Evolutionary conservation across 305 asterid genomes (phyloP), one percentile per base, ranked within the genome.

Genomic region (Fraxinus albicans): DNA sequence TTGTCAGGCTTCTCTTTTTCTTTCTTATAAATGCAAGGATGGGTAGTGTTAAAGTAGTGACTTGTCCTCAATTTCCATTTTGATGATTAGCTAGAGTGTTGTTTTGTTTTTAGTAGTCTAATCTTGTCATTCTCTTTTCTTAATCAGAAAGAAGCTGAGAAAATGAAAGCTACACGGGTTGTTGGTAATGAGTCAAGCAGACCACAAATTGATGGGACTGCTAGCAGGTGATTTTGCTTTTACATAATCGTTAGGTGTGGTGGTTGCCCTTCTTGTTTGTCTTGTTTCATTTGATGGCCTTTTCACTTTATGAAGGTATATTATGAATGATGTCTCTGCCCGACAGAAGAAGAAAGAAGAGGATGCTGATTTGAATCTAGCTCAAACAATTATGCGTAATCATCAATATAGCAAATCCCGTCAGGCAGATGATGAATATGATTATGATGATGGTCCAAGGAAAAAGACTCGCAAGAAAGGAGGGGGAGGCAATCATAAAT

Each of bases 361-460:
- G 77, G 98, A 96, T 90, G 90, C 87, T 19, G 98, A 96, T 82
- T 55, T 91, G 88, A 93, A 93, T 91, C 90, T 96, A 69, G 98
- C 99, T 84, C 89, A 90, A 82, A 91, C 81, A 69, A 96, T 96
- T 80, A 79, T 84, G 87, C 90, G 88, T 21, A 93, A 93, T 84
- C 90, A 93, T 80, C 86, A 91, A 47, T 96, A 85, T 84, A 91
- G 82, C 81, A 73, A 81, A 69, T 85, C 95, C 77, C 86, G 88
- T 83, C 96, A 88, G 87, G 97, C 98, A 27, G 98, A 96, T 86
- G 98, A 94, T 82, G 99, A 96, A 89, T 94, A 96, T 82, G 99
- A 96, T 83, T 91, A 91, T 83, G 99, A 96, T 53, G 97, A 86
- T 35, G 94, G 93, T 73, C 97, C 98, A 73, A 91, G 86, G 87